Evolutionary conservation across 805 yeast species (phyloP).

Genomic region (Torulaspora franciscae): DNA sequence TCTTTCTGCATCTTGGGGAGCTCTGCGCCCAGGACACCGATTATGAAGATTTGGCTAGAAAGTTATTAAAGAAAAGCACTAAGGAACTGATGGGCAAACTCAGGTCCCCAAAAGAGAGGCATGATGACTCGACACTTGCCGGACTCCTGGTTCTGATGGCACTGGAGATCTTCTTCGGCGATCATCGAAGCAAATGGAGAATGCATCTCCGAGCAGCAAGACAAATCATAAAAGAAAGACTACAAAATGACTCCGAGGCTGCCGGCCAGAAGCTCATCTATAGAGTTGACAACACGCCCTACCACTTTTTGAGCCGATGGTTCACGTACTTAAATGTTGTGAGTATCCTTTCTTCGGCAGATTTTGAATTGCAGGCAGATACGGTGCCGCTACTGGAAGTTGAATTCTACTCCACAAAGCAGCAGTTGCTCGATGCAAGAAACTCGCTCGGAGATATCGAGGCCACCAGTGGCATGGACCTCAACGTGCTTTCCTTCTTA

Average conservation of each 20-base stretch:
- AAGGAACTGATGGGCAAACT: conserved; percentile 8
- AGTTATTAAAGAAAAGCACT: conserved; percentile 10
- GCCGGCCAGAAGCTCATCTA: neutral
- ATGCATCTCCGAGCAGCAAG: conserved; percentile 65
- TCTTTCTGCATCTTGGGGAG: neutral
- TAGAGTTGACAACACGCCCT: conserved; percentile 19
- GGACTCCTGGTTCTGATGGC: conserved; percentile 55
- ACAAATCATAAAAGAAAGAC: conserved; percentile 43
- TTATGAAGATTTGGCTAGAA: conserved; percentile 1
- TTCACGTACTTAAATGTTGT: conserved; percentile 63
- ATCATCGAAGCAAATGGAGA: conserved; percentile 48
- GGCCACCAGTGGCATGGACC: conserved; percentile 61
- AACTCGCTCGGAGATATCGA: conserved; percentile 46
- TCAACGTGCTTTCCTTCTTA: conserved; percentile 54
- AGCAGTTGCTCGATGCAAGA: conserved; percentile 13
- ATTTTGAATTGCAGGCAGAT: conserved; percentile 7
- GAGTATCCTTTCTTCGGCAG: conserved; percentile 56
- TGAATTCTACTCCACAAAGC: conserved; percentile 20
- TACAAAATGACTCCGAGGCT: conserved; percentile 1
- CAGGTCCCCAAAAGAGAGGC: conserved; percentile 37
- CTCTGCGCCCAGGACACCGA: neutral
- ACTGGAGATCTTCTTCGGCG: conserved; percentile 46
- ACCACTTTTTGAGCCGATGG: conserved; percentile 61
- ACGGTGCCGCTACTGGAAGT: conserved; percentile 11
- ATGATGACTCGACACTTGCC: conserved; percentile 63